Base-by-base conservation (phyloP, 495 filamentous ascomycete species). In the Tuber calosporum region DNA sequence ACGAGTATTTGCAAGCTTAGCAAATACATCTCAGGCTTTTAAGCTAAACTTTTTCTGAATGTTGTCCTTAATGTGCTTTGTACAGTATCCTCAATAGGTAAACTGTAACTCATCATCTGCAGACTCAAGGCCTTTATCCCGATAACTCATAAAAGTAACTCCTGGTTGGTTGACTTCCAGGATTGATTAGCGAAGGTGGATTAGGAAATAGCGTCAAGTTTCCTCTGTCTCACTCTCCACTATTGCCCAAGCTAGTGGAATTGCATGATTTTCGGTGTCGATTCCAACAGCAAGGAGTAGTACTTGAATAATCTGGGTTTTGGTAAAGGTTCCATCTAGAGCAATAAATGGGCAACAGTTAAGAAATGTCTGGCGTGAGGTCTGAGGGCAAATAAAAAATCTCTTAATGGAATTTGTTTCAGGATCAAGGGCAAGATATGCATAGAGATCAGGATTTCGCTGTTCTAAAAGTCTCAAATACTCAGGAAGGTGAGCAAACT, bases 51-150 rank as follows among this genome's bases (percentile, higher is more conserved):
- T 36, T 6, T 40, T 73, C 37, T 48, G 37, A 66, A 76, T 40
- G 37, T 76, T 76, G 7, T 58, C 20, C 2, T 43, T 48, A 48
- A 76, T 58, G 40, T 76, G 72, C 30, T 73, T 30, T 15, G 53
- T 68, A 66, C 45, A 76, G 34, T 41, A 73, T 11, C 39, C 36
- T 4, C 26, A 1, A 37, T 48, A 45, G 17, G 67, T 48, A 19
- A 39, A n/a, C 20, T 11, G 8, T n/a, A 76, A 40, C n/a, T 69
- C 70, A 26, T 45, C 45, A 42, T 76, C 68, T 42, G 72, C 68
- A n/a, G 9, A 70, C 37, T 70, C 26, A 7, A 42, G 36, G 0
- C 69, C 41, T 34, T 70, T 70, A 20, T 70, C 69, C 0, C 41
- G 2, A 48, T 41, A n/a, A 34, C 26, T 48, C n/a, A 70, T 70